Base-by-base conservation (phyloP, 2,329 filamentous ascomycete genomes). In the Clonostachys byssicola region DNA sequence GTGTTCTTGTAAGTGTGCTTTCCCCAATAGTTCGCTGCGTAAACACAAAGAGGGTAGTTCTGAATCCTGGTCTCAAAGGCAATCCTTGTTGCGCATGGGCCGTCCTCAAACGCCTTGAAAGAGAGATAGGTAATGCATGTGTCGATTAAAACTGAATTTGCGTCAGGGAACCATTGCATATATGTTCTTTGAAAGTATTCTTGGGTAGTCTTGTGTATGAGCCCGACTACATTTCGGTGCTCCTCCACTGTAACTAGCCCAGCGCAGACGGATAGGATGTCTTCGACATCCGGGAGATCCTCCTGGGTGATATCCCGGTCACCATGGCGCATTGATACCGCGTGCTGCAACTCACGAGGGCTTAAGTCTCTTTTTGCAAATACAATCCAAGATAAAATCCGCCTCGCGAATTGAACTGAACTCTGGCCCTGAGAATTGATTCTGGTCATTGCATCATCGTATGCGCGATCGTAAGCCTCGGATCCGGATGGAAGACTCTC, bases 171-270 rank as follows among this genome's bases (percentile, higher is more conserved):
- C 0, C 40, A 47, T 13, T 16, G n/a, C 12, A 8, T 35, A 12
- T 47, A 42, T 1, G 52, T 65, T 12, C 49, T 43, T 16, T 68
- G 58, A 40, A 77, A 64, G 51, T 72, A 77, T 38, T 74, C 63
- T 40, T 74, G 66, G 2, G 71, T 60, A 0, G 73, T 75, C 46
- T 72, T 70, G 50, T 77, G 72, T 4, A 73, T 67, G 0, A 76
- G 51, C 4, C 68, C 61, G 12, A 75, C 56, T 23, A 66, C 56
- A 16, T 57, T 43, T 43, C 60, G 73, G 40, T 67, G 51, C 41
- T 65, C 48, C 35, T 75, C 68, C 4, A 72, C 38, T 0, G 61
- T 66, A 3, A 76, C 64, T 10, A 77, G 45, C 1, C 72, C 71
- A 34, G 62, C 64, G 48, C 71, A 76, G 2, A 60, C 56, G 5